Conservation (phyloP, 2,329 filamentous ascomycete species). For the Triangularia verruculosa region DNA sequence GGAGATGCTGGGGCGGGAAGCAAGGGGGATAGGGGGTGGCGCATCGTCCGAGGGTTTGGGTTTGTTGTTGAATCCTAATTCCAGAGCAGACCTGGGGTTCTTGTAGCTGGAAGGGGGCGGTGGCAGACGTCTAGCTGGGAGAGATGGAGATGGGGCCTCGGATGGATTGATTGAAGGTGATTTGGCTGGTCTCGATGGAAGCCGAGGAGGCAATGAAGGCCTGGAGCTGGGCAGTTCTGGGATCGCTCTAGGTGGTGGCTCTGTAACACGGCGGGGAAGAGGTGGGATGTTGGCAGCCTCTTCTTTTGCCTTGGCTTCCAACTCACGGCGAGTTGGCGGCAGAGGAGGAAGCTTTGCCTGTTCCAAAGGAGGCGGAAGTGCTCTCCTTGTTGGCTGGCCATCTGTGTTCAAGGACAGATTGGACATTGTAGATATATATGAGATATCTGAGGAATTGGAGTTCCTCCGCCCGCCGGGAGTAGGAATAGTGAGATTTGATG, state of each 20-base stretch:
- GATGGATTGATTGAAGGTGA: constrained; percentile 36
- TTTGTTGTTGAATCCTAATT: constrained; percentile 28
- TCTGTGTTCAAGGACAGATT: constrained; percentile 47
- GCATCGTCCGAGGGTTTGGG: constrained; percentile 32
- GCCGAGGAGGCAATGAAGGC: constrained; percentile 47
- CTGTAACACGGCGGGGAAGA: constrained; percentile 37
- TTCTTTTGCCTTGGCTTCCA: constrained; percentile 46
- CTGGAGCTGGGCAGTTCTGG: constrained; percentile 8
- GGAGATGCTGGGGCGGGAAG: constrained; percentile 50
- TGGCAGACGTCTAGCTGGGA: constrained; percentile 39
- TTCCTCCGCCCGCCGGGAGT: constrained; percentile 38
- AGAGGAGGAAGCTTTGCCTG: constrained; percentile 56
- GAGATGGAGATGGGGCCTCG: constrained; percentile 57
- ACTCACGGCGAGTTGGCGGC: constrained; percentile 53
- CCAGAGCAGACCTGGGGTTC: constrained; percentile 30
- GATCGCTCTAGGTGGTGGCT: constrained; percentile 19
- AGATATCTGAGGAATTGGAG: constrained; percentile 58
- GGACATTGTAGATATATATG: constrained; percentile 53
- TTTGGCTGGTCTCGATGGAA: constrained; percentile 49
- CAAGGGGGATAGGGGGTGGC: constrained; percentile 52
- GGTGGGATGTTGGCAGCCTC: constrained; percentile 26
- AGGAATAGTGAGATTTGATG: constrained; percentile 39
- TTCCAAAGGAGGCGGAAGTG: constrained; percentile 55
- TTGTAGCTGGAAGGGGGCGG: constrained; percentile 36
- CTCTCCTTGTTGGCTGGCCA: constrained; percentile 43